phyloP scores from a whole-genome alignment of 768 basidiomycete species.

The Grammothele lineata region DNA sequence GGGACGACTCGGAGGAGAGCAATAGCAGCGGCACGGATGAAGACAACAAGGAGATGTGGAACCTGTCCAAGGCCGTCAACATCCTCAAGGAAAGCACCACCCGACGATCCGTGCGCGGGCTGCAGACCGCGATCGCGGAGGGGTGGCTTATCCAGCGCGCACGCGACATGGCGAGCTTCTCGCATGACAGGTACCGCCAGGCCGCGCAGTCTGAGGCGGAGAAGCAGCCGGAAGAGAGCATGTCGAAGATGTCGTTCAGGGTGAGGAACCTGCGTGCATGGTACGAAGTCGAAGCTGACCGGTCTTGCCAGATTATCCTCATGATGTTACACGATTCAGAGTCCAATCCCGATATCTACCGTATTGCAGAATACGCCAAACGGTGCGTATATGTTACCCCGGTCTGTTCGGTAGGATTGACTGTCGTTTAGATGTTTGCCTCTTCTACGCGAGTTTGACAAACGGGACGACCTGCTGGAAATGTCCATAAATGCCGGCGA shows the following conservation, averaged over 20 bases:
- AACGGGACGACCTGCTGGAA: conserved; percentile 55
- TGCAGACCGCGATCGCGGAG: conserved; percentile 63
- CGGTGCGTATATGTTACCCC: conserved; percentile 32
- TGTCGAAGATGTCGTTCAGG: conserved; percentile 68
- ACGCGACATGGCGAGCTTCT: conserved; percentile 72
- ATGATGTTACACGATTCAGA: conserved; percentile 66
- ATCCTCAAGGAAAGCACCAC: conserved; percentile 36
- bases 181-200: conserved; percentile 72
- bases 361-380: conserved; percentile 67
- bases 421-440: conserved; percentile 47
- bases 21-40: conserved; percentile 48
- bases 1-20: conserved; percentile 56
- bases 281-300: too few relatives aligned
- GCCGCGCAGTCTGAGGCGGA: conserved; percentile 61
- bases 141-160: conserved; percentile 73
- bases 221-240: conserved; percentile 40
- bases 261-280: too few relatives aligned
- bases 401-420: not conserved
- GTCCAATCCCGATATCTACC: conserved; percentile 61
- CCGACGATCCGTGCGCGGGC: conserved; percentile 60
- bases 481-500: conserved; percentile 67
- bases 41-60: conserved; percentile 41
- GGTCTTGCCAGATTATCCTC: conserved; percentile 48
- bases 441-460: conserved; percentile 55
- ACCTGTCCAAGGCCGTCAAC: conserved; percentile 47